phyloP scores from a whole-genome alignment of 1,284 basidiomycete species.

The Volvariella volvacea region DNA sequence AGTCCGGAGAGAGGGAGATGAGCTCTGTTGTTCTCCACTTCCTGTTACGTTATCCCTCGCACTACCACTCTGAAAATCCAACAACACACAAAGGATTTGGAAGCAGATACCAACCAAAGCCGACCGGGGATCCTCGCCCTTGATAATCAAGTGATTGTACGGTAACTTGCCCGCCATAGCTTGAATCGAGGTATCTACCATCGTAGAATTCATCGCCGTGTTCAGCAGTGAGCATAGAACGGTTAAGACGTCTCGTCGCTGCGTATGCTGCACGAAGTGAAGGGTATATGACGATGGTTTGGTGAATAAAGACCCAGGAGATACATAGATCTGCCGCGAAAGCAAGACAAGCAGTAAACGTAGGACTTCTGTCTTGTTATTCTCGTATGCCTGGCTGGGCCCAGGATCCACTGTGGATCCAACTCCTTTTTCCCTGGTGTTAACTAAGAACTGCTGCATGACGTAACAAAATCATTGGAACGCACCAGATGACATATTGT shows the following conservation, averaged over 20 bases:
- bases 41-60: constrained; percentile 46
- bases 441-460: constrained; percentile 5
- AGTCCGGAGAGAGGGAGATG: constrained; percentile 57
- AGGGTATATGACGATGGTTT: constrained; percentile 71
- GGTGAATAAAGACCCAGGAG: constrained; percentile 63
- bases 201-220: constrained; percentile 71
- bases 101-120: constrained; percentile 68
- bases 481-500: constrained; percentile 79
- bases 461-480: constrained; percentile 8
- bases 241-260: constrained; percentile 78
- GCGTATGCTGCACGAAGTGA: constrained; percentile 70
- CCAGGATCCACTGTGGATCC: constrained; percentile 76
- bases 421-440: constrained; percentile 84
- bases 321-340: constrained; percentile 81
- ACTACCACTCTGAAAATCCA: constrained; percentile 78
- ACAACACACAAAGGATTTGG: constrained; percentile 67
- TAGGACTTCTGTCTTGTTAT: constrained; percentile 81
- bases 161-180: constrained; percentile 67
- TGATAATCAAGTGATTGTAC: constrained; percentile 87
- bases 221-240: constrained; percentile 89
- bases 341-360: constrained; percentile 81
- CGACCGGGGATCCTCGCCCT: constrained; percentile 71
- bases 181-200: constrained; percentile 44
- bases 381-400: constrained; percentile 61
- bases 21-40: constrained; percentile 34